A percentile compares a stretch with the other conserved stretches of the same genome.
Conservation (phyloP, 2,329 filamentous ascomycete species). For the Mollisia scopiformis region DNA sequence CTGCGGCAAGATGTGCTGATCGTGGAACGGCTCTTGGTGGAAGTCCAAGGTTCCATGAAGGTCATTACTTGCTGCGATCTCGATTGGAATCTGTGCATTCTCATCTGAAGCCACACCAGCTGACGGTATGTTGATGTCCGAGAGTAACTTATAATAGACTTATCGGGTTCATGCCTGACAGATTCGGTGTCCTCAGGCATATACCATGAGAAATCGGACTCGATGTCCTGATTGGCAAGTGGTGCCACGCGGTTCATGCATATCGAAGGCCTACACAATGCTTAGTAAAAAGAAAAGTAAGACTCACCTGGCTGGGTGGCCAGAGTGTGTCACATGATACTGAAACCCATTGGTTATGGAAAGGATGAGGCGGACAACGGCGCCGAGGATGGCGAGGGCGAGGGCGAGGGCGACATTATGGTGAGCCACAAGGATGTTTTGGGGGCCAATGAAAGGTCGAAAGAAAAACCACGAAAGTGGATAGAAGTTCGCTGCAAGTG, state of each 20-base stretch:
- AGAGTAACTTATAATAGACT: too few relatives aligned
- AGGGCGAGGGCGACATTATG: slow-evolving; percentile 11
- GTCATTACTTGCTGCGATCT: not conserved
- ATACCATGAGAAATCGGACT: not conserved
- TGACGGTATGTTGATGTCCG: not conserved
- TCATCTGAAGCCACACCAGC: not conserved
- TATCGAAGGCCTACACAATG: slow-evolving; percentile 8
- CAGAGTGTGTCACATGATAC: slow-evolving; percentile 3
- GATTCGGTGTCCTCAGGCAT: not conserved
- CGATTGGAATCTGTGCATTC: not conserved
- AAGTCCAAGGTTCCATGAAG: not conserved
- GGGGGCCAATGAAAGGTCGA: not conserved
- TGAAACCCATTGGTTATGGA: slow-evolving; percentile 6
- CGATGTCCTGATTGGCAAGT: not conserved
- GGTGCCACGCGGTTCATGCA: too few relatives aligned
- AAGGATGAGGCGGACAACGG: slow-evolving; percentile 8
- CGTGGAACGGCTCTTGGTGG: not conserved
- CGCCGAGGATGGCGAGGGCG: slow-evolving; percentile 5
- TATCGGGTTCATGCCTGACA: not conserved
- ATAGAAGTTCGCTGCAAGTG: not conserved
- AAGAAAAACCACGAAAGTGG: not conserved
- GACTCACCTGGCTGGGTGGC: slow-evolving; percentile 11
- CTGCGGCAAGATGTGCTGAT: not conserved
- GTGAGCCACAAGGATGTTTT: not conserved
- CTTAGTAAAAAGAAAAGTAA: slow-evolving; percentile 24